A percentile compares a stretch with the other conserved stretches of the same genome.
These are phyloP conservation scores for Dacryopinax spathularia DNA, from an alignment of 768 basidiomycete species.

Conservation along the genomic window DNA sequence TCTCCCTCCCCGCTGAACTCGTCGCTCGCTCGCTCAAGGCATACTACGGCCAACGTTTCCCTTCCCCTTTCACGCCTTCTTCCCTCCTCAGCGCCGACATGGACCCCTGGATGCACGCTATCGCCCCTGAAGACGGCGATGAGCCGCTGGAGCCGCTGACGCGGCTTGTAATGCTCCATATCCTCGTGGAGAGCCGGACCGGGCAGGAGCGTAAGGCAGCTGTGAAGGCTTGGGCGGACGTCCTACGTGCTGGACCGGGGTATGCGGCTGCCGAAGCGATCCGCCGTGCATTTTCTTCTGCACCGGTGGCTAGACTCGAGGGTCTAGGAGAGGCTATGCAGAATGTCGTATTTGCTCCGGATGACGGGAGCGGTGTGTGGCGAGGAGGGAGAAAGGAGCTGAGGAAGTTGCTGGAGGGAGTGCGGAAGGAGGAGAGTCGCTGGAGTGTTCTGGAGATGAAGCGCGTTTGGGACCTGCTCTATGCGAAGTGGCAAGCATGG, in stretches of 20 bases:
- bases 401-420: background rate
- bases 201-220: background rate
- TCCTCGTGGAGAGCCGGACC: background rate
- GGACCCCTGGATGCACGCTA: background rate
- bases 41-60: background rate
- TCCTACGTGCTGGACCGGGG: background rate
- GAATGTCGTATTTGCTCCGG: background rate
- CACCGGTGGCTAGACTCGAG: background rate
- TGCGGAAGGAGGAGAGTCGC: background rate
- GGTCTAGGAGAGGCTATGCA: background rate
- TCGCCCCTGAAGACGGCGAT: background rate
- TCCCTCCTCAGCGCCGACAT: background rate
- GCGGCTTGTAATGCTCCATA: background rate
- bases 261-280: background rate
- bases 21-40: background rate
- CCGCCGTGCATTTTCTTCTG: background rate
- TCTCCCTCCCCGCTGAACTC: background rate
- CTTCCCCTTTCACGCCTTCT: background rate
- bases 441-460: background rate
- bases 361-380: background rate
- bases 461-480: background rate
- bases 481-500: background rate
- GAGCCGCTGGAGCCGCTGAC: background rate
- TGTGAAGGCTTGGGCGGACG: background rate
- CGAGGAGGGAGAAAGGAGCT: background rate